Conservation (phyloP, 2,329 filamentous ascomycete genomes). For the Fusarium fujikuroi region DNA sequence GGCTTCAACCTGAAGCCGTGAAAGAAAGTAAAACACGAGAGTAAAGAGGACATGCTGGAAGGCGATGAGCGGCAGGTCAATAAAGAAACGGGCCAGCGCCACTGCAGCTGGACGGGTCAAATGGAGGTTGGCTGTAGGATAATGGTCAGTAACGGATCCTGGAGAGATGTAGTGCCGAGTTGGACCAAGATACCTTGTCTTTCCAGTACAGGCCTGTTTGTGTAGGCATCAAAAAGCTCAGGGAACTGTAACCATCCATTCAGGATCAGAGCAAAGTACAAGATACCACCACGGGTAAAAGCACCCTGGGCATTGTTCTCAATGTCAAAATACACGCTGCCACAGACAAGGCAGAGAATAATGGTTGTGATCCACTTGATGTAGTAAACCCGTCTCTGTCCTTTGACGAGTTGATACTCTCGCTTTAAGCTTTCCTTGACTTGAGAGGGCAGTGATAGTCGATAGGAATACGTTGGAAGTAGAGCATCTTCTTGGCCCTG, state of each 20-base stretch:
- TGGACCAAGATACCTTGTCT: background rate
- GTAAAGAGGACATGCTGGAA: background rate
- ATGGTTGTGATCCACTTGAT: background rate
- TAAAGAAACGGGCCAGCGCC: background rate
- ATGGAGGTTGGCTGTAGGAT: background rate
- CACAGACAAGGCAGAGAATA: background rate
- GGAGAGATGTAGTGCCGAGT: accelerated
- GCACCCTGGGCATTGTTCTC: background rate
- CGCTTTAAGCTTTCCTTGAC: background rate
- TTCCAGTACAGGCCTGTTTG: background rate
- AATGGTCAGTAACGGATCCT: background rate
- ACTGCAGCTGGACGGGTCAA: background rate
- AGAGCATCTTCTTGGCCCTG: background rate
- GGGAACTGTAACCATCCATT: background rate
- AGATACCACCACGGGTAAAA: background rate
- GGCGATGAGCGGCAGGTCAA: background rate
- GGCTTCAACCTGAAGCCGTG: background rate
- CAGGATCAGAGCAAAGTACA: background rate
- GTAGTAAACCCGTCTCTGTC: background rate
- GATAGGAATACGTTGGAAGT: background rate
- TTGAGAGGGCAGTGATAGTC: background rate
- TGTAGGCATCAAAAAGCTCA: background rate
- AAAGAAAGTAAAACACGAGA: background rate
- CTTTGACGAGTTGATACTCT: background rate
- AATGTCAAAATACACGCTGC: background rate